phyloP scores from a whole-genome alignment of 75 land plant genomes.

The Cupressus sempervirens region DNA sequence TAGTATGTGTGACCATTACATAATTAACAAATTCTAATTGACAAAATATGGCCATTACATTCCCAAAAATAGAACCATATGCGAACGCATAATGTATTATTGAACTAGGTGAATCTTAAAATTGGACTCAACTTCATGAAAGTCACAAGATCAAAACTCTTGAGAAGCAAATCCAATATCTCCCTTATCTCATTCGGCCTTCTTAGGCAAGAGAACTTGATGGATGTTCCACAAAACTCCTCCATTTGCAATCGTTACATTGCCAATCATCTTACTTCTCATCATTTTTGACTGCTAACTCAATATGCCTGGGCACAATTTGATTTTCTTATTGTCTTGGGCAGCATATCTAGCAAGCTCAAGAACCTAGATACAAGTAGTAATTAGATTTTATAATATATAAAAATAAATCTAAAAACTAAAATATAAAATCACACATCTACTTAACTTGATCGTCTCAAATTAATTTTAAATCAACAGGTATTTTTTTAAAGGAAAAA shows the following conservation, averaged over 20 bases:
- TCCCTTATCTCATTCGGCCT: slow-evolving; percentile 19
- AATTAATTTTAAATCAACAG: too few species aligned
- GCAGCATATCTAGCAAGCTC: slow-evolving; percentile 24
- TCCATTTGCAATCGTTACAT: slow-evolving; percentile 13
- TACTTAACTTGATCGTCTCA: too few species aligned
- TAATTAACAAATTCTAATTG: not conserved
- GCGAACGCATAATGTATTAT: not conserved
- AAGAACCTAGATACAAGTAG: not conserved
- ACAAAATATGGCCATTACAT: not conserved
- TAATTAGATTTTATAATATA: not conserved
- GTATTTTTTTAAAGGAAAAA: too few species aligned
- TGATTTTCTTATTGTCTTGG: slow-evolving; percentile 12
- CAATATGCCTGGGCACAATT: slow-evolving; percentile 15
- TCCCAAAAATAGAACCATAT: not conserved
- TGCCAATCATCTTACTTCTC: slow-evolving; percentile 18
- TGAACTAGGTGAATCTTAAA: not conserved
- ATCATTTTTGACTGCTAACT: slow-evolving; percentile 13
- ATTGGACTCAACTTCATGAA: not conserved
- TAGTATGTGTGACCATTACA: not conserved
- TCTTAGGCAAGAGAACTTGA: slow-evolving; percentile 8
- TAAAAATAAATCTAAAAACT: not conserved
- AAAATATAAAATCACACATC: too few species aligned
- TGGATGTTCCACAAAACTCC: slow-evolving; percentile 18
- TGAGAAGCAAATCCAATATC: slow-evolving; percentile 27
- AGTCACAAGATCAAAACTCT: slow-evolving; percentile 12